These are phyloP conservation scores for Bromus sterilis DNA, from an alignment of 176 grass and related monocot species.

Conservation along the genomic window DNA sequence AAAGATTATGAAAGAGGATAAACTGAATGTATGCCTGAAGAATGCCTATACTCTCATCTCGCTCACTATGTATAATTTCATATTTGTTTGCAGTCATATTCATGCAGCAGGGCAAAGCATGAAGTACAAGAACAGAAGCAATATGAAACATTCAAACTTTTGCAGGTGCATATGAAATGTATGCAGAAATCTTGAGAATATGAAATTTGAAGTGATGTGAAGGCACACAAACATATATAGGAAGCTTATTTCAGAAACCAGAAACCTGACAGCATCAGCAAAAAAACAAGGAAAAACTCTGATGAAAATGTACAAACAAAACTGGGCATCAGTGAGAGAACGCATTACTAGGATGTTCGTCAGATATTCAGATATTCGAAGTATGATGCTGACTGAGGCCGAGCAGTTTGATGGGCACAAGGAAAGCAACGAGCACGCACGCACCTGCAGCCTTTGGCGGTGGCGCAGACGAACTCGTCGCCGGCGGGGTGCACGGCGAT, in stretches of 20 bases:
- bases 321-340: not conserved
- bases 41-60: not conserved
- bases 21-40: not conserved
- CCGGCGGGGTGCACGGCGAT: constrained; percentile 72
- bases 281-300: not conserved
- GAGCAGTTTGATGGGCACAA: not conserved
- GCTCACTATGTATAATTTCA: not conserved
- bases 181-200: too few species aligned
- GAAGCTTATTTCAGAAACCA: not conserved
- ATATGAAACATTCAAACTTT: too few species aligned
- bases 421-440: not conserved
- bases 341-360: too few species aligned
- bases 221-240: too few species aligned
- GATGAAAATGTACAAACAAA: not conserved
- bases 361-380: not conserved
- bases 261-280: not conserved
- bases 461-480: constrained; percentile 64
- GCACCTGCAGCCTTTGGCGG: constrained; percentile 74
- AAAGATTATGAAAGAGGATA: not conserved
- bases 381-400: not conserved
- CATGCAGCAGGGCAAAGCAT: not conserved
- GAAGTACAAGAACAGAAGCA: not conserved
- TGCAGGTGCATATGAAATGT: too few species aligned
- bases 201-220: too few species aligned
- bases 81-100: not conserved